Conservation (phyloP, 2,329 filamentous ascomycete genomes). For the Leptoxyphium fumago region DNA sequence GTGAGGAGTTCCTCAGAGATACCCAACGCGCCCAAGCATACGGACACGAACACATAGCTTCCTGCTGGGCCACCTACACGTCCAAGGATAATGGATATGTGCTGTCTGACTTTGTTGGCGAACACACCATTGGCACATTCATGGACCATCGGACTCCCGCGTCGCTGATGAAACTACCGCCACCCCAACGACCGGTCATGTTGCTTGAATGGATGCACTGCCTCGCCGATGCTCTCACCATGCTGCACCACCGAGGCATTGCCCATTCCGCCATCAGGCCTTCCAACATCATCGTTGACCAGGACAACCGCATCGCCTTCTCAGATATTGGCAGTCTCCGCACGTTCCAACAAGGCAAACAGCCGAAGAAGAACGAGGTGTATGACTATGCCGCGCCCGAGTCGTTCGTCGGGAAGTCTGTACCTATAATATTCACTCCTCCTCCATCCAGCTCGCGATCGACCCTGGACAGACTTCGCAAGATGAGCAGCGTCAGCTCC, state of each 20-base stretch:
- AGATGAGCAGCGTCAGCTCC: constrained; percentile 17
- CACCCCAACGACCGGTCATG: constrained; percentile 43
- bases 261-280: constrained; percentile 57
- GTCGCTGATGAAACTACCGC: constrained; percentile 46
- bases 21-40: constrained; percentile 44
- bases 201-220: constrained; percentile 65
- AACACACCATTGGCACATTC: constrained; percentile 53
- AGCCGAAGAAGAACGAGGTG: constrained; percentile 48
- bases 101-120: constrained; percentile 50
- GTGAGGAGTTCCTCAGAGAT: constrained; percentile 44
- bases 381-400: constrained; percentile 66
- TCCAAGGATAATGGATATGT: constrained; percentile 49
- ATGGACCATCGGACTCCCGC: constrained; percentile 46
- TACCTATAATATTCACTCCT: constrained; percentile 21
- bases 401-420: constrained; percentile 32
- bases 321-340: constrained; percentile 41
- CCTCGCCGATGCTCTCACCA: constrained; percentile 52
- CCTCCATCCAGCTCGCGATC: constrained; percentile 16
- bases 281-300: constrained; percentile 53
- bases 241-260: constrained; percentile 48
- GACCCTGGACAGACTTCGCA: constrained; percentile 16
- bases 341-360: constrained; percentile 38
- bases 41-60: constrained; percentile 55
- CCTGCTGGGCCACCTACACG: constrained; percentile 56
- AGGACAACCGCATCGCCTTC: constrained; percentile 51